Evolutionary conservation across 306 rosid species (phyloP).

Genomic region (Mimosa bimucronata): DNA sequence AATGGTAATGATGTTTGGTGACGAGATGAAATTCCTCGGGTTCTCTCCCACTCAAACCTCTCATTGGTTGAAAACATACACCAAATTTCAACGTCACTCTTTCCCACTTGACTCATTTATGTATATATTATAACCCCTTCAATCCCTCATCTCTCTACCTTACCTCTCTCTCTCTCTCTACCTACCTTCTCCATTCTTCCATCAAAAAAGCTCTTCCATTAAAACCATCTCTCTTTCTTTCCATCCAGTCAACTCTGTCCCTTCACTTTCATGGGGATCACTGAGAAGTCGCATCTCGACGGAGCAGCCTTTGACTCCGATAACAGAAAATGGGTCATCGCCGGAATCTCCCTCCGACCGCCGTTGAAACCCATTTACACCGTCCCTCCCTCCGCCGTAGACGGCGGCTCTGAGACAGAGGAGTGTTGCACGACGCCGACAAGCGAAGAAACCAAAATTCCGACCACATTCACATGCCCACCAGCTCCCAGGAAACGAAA

Average conservation of each 20-base stretch:
- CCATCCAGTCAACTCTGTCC: conserved; percentile 54
- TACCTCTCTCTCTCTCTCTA: conserved; percentile 8
- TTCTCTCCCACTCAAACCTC: conserved; percentile 15
- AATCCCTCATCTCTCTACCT: neutral
- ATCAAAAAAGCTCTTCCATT: conserved; percentile 30
- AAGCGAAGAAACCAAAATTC: conserved; percentile 65
- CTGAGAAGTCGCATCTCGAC: conserved; percentile 54
- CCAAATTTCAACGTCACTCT: conserved; percentile 25
- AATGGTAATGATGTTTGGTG: neutral
- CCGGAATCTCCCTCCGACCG: conserved; percentile 60
- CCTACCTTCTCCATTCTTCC: conserved; percentile 38
- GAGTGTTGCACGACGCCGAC: conserved; percentile 74
- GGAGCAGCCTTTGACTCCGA: conserved; percentile 52
- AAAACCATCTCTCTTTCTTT: neutral
- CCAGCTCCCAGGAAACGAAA: conserved; percentile 81
- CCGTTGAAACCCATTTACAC: conserved; percentile 72
- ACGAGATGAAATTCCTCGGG: conserved; percentile 56
- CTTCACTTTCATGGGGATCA: conserved; percentile 73
- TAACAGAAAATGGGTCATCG: conserved; percentile 64
- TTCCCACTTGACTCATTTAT: neutral
- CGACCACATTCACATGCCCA: conserved; percentile 64
- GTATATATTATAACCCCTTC: too few species aligned
- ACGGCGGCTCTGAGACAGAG: conserved; percentile 16
- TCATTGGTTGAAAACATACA: conserved; percentile 27
- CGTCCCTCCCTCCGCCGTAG: conserved; percentile 14